Base-by-base conservation (phyloP, 257 asterid species). In the Primulina tabacum region DNA sequence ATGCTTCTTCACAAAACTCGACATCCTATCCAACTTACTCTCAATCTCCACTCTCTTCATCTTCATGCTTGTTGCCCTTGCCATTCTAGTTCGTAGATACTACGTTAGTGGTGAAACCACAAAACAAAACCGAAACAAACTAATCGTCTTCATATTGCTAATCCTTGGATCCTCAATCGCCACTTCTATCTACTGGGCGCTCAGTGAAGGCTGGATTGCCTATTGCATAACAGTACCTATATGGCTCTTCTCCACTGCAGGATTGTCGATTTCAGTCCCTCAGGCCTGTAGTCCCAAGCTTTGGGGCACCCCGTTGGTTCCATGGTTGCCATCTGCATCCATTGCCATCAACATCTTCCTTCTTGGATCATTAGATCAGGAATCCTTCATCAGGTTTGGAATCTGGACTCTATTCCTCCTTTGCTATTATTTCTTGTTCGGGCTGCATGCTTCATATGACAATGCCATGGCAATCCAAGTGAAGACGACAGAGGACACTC, bases 231-330 rank as follows among this genome's bases (percentile, higher is more conserved):
- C 86, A 0, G 79, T 79, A 63, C 95, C 88, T 0, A 20, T 76
- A 2, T 85, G 89, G 90, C 4, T 77, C 17, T 8, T 80, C 0
- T 79, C 87, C 7, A 85, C 94, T 6, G 68, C 65, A 1, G 88
- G 80, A n/a, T 70, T 87, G 0, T 33, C 59, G 35, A n/a, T 60
- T 1, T 70, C 72, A 0, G 84, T 85, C 57, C 91, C 95, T 4
- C 81, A 73, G 40, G 91, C 91, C 1, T 81, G 86, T 26, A 30
- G 18, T 4, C 95, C 95, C 0, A 75, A 70, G 78, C 75, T 79
- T 2, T 85, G 91, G 95, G 91, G 91, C 3, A 87, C 83, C 30
- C 95, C 95, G 4, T 68, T 82, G 64, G 91, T 88, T 69, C 95
- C 95, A 0, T 85, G 91, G 91, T 55, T 85, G 70, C 95, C 95